Percentiles rank a stretch among this genome's conserved stretches.
phyloP scores from a whole-genome alignment of 2,329 filamentous ascomycete genomes.

The Tolypocladium sp. region DNA sequence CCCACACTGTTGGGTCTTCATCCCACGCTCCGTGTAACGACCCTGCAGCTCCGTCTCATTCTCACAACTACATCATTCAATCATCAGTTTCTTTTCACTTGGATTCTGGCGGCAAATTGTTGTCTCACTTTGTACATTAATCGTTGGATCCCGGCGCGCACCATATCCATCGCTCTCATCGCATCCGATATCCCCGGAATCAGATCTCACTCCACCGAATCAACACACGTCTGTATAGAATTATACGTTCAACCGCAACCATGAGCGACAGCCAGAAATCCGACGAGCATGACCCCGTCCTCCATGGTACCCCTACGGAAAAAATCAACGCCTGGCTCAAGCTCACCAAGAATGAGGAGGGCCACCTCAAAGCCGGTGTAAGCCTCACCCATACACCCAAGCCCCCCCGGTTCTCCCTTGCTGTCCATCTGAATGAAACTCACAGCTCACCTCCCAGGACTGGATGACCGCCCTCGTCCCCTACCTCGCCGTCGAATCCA shows the following conservation, averaged over 20 bases:
- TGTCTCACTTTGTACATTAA: background rate
- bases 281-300: slow-evolving; percentile 3
- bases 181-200: background rate
- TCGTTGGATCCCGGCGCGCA: background rate
- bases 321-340: slow-evolving; percentile 22
- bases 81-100: too few relatives aligned
- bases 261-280: slow-evolving; percentile 4
- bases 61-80: background rate
- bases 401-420: background rate
- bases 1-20: background rate
- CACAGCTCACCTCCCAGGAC: slow-evolving; percentile 20
- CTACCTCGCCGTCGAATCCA: slow-evolving; percentile 29
- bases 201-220: background rate
- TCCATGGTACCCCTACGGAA: slow-evolving; percentile 21
- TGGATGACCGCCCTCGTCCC: slow-evolving; percentile 35
- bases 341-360: slow-evolving; percentile 15
- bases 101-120: background rate
- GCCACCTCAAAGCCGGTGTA: slow-evolving; percentile 20
- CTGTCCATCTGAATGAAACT: background rate
- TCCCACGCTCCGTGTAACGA: background rate
- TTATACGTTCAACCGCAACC: background rate
- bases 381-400: slow-evolving; percentile 2
- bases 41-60: background rate
- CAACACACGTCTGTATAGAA: background rate
- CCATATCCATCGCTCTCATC: background rate